phyloP scores from a whole-genome alignment of 768 basidiomycete species.

The Exidia glandulosa region DNA sequence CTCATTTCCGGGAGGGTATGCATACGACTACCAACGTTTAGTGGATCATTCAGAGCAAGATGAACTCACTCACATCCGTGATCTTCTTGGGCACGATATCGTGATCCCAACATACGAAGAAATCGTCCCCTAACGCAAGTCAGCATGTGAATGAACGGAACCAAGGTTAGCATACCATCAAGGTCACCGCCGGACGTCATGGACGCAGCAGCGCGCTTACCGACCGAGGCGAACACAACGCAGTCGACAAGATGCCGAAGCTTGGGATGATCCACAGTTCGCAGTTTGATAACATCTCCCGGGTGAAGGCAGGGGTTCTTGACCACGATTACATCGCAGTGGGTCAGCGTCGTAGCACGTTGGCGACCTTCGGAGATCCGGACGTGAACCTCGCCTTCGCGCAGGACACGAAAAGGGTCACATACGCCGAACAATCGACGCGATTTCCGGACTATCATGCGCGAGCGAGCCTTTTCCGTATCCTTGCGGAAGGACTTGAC shows the following conservation, averaged over 20 bases:
- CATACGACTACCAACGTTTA: constrained; percentile 39
- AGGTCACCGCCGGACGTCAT: constrained; percentile 64
- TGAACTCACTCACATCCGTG: constrained; percentile 31
- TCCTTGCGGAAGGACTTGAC: constrained; percentile 32
- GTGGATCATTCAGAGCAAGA: background rate
- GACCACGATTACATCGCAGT: constrained; percentile 52
- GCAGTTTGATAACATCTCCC: constrained; percentile 57
- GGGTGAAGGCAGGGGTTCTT: constrained; percentile 63
- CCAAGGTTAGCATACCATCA: constrained; percentile 32
- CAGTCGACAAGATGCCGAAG: constrained; percentile 54
- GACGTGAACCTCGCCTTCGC: constrained; percentile 54
- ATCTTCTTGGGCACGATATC: constrained; percentile 47
- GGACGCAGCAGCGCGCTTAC: constrained; percentile 50
- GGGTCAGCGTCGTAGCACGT: constrained; percentile 44
- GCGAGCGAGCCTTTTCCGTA: constrained; percentile 36
- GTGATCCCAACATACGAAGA: constrained; percentile 59
- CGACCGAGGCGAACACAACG: constrained; percentile 53
- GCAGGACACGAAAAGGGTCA: constrained; percentile 51
- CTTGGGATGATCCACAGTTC: constrained; percentile 40
- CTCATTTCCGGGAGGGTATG: constrained; percentile 56
- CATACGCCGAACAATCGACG: constrained; percentile 56
- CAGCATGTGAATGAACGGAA: background rate
- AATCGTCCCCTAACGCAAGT: constrained; percentile 42
- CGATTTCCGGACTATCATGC: constrained; percentile 53
- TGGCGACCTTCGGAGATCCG: constrained; percentile 41